Percentiles rank a stretch among this genome's conserved stretches.
These are phyloP conservation scores for Sporothrix pseudoabietina DNA, from an alignment of 2,329 filamentous ascomycete genomes.

Conservation along the genomic window DNA sequence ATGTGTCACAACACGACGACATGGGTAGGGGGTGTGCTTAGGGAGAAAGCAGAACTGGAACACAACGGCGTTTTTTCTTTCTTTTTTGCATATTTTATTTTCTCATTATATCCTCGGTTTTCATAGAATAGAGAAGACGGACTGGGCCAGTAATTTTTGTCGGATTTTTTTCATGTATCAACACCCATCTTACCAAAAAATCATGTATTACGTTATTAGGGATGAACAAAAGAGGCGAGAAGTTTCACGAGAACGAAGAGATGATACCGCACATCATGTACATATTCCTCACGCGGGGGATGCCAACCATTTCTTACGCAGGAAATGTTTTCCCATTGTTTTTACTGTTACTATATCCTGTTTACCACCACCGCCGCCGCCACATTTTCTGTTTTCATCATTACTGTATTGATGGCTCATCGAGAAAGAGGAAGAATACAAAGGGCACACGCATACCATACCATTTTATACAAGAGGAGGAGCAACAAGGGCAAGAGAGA, in stretches of 20 bases:
- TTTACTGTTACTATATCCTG: constrained; percentile 12
- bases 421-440: background rate
- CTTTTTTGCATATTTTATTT: background rate
- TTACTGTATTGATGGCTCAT: constrained; percentile 1
- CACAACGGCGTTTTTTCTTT: constrained; percentile 4
- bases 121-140: constrained; percentile 1
- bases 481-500: background rate
- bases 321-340: background rate
- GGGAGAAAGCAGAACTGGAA: background rate
- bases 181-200: background rate
- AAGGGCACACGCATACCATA: background rate
- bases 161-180: constrained; percentile 4
- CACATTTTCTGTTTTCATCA: background rate
- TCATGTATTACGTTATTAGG: constrained; percentile 17
- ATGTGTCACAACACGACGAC: background rate
- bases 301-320: constrained; percentile 11
- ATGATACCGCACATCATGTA: constrained; percentile 10
- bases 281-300: background rate
- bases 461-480: constrained; percentile 22
- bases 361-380: background rate
- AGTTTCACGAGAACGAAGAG: no score
- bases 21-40: background rate
- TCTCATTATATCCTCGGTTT: background rate
- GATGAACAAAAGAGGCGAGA: background rate
- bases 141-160: no score